These are phyloP conservation scores for Macrocystidia cucumis DNA, from an alignment of 1,284 basidiomycete genomes.

Conservation along the genomic window DNA sequence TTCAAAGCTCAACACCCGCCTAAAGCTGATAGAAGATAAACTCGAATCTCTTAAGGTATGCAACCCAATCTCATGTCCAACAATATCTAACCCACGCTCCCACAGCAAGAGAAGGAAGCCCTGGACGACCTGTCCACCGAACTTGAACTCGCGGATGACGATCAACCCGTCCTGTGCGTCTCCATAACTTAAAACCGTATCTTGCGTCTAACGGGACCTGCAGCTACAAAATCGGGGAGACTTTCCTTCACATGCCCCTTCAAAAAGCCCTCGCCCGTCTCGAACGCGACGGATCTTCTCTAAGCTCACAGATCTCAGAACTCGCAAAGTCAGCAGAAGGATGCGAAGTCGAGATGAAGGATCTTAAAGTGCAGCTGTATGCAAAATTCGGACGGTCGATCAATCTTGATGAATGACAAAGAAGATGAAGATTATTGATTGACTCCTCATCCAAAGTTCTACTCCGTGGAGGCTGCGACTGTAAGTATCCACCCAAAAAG, in stretches of 20 bases:
- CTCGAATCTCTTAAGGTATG: slow-evolving; percentile 66
- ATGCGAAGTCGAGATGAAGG: slow-evolving; percentile 84
- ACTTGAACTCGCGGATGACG: slow-evolving; percentile 85
- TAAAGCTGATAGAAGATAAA: slow-evolving; percentile 67
- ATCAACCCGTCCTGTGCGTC: slow-evolving; percentile 67
- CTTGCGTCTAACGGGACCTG: slow-evolving; percentile 3
- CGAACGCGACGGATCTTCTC: slow-evolving; percentile 56
- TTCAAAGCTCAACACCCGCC: slow-evolving; percentile 82
- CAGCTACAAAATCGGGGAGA: slow-evolving; percentile 88
- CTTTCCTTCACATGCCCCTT: slow-evolving; percentile 78
- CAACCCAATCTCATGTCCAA: slow-evolving; percentile 5
- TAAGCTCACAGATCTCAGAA: slow-evolving; percentile 52
- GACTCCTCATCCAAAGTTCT: not conserved
- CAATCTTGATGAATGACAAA: slow-evolving; percentile 72
- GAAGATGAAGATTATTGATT: slow-evolving; percentile 4
- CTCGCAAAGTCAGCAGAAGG: slow-evolving; percentile 55
- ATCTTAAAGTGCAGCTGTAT: slow-evolving; percentile 83
- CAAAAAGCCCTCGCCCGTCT: slow-evolving; percentile 69
- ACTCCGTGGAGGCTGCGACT: not conserved
- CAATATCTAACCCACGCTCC: not conserved
- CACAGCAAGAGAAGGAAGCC: slow-evolving; percentile 86
- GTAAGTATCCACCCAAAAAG: not conserved
- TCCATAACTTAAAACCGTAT: no score
- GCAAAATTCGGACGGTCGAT: slow-evolving; percentile 93
- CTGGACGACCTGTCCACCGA: slow-evolving; percentile 86